Conservation (phyloP, 1,284 basidiomycete species). For the Chalciporus sp. region DNA sequence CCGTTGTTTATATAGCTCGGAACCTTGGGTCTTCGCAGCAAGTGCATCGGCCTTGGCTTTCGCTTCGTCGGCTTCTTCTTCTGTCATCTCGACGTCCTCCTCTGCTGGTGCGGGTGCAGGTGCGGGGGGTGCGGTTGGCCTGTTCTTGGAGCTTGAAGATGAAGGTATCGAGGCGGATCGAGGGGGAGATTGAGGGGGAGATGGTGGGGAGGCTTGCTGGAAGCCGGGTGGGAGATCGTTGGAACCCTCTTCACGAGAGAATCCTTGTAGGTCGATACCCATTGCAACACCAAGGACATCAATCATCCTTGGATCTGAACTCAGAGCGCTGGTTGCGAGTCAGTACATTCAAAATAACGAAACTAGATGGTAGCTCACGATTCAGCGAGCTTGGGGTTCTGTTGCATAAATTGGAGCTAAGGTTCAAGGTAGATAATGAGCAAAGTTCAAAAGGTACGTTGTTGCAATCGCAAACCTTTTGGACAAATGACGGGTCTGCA, state of each 20-base stretch:
- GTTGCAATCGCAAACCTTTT: slow-evolving; percentile 47
- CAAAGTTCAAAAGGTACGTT: not conserved
- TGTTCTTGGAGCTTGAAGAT: slow-evolving; percentile 29
- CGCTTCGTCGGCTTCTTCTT: slow-evolving; percentile 63
- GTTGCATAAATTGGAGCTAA: slow-evolving; percentile 62
- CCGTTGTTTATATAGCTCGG: slow-evolving; percentile 85
- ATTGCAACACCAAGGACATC: slow-evolving; percentile 91
- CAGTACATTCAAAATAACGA: slow-evolving; percentile 1
- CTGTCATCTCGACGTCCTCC: slow-evolving; percentile 64
- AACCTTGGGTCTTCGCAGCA: slow-evolving; percentile 77
- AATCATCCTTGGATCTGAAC: slow-evolving; percentile 88
- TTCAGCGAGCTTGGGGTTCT: slow-evolving; percentile 63
- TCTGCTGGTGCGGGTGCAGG: slow-evolving; percentile 37
- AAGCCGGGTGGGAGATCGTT: slow-evolving; percentile 75
- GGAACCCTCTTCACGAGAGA: slow-evolving; percentile 84
- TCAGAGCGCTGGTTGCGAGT: slow-evolving; percentile 47
- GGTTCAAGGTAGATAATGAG: not conserved
- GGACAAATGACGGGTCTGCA: slow-evolving; percentile 79
- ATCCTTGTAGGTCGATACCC: slow-evolving; percentile 92
- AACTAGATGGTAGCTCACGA: slow-evolving; percentile 37
- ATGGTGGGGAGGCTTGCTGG: slow-evolving; percentile 33
- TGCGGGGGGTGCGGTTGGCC: slow-evolving; percentile 29
- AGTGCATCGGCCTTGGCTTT: slow-evolving; percentile 75
- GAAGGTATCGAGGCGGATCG: slow-evolving; percentile 46
- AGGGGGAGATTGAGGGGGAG: slow-evolving; percentile 46